Base-by-base conservation (phyloP, 768 basidiomycete species). In the Pleurotus sapidus region DNA sequence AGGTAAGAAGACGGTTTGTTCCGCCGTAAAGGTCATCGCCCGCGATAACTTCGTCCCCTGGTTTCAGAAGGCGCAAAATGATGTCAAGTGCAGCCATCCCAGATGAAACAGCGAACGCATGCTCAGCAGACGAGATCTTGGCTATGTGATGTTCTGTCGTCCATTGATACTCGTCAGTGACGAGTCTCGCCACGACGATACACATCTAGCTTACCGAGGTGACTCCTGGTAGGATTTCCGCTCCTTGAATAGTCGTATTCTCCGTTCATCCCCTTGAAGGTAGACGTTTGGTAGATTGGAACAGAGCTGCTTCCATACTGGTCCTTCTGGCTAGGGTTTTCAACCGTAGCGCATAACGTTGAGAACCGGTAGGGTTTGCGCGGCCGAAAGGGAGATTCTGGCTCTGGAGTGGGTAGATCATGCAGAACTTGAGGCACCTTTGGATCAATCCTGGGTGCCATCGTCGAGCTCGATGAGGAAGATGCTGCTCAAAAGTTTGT, bases 11-110 rank as follows among this genome's bases (percentile, higher is more conserved):
- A 46, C 97, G 91, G 69, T 99, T 96, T 24, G 96, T 98, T 18
- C 97, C 97, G 37, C 97, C 97, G 72, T 99, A 99, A 23, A 98
- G 76, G 70, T 99, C 96, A 70, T 98, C 96, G 24, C 95, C 95
- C 3, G 97, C 94, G 63, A 99, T 89, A 60, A 99, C 82, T 69
- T 95, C 91, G 71, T 93, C 89, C n/a, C 93, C 93, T 4, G 96
- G 94, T 73, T 95, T 96, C 64, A 98, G 84, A 25, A 98, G 70
- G 49, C 97, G 90, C 48, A 97, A 81, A 65, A 99, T 98, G 53
- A 94, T 84, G 72, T 99, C 97, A 42, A 98, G 82, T 2, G 95
- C 95, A 15, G 96, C 95, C 97, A 99, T 99, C 55, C 97, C 97
- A 3, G 96, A 98, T 4, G 94, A 92, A 4, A 99, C 93, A 17